Base-by-base conservation (phyloP, 306 rosid species). In the Gynostemma pentaphyllum region DNA sequence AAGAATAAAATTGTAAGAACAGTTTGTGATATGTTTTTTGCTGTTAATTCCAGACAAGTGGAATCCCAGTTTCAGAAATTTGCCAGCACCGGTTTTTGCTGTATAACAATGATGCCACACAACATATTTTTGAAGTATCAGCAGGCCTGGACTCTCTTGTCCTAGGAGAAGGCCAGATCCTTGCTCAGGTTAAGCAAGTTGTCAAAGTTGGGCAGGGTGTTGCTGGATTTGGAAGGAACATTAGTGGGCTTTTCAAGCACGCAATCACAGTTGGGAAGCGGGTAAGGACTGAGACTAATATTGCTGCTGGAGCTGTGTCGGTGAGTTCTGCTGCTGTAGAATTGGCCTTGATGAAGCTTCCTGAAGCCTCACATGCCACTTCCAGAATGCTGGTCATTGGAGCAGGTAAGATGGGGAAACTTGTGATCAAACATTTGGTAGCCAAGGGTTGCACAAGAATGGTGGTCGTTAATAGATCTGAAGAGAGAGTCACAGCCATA, bases 351-450 rank as follows among this genome's bases (percentile, higher is more conserved):
- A 84, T 94, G 97, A 94, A 94, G 82, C 80, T 94, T 68, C 97
- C 99, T 21, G 82, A 72, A 70, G 41, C 79, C 46, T 82, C 94
- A 5, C 87, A 81, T 68, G 82, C 74, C 49, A 76, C 62, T 68
- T 87, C 87, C 44, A 79, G 84, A 54, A 88, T 94, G 87, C 71
- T 94, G 79, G 83, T 88, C 60, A 74, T 94, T 27, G 99, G 99
- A 76, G 96, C 95, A 21, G 99, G 99, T 23, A 94, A 94, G 82
- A 94, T 94, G 99, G 99, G 97, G 51, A 94, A 94, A 78, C 94
- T 94, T 70, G 96, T 92, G 55, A 92, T 92, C 72, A 92, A 92
- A 72, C 98, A 92, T 76, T 81, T 88, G 85, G 94, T 77, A 13
- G 84, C 99, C 48, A 94, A 94, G 83, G 97, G 99, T 55, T 86